These are phyloP conservation scores for Blastomyces percursus DNA, from an alignment of 2,329 filamentous ascomycete genomes.

Conservation along the genomic window DNA sequence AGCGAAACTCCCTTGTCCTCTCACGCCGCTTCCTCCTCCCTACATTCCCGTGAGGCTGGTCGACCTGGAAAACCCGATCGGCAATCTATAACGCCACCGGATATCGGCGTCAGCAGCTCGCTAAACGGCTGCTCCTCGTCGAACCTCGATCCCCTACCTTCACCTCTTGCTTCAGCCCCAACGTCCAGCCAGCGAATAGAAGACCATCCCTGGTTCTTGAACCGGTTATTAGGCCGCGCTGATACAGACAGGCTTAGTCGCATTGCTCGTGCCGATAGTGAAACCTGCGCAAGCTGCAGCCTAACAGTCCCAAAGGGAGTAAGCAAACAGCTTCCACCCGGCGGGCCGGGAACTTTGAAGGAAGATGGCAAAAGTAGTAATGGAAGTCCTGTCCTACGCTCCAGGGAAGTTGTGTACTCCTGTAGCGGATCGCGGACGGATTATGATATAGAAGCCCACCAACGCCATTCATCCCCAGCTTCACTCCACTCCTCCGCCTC, in stretches of 20 bases:
- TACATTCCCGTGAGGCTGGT: slow-evolving; percentile 4
- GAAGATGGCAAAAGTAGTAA: slow-evolving; percentile 41
- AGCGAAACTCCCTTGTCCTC: slow-evolving; percentile 31
- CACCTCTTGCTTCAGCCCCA: slow-evolving; percentile 13
- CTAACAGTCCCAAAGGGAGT: slow-evolving; percentile 45
- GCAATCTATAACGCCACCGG: slow-evolving; percentile 8
- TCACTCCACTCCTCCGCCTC: slow-evolving; percentile 33
- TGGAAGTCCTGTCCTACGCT: slow-evolving; percentile 46
- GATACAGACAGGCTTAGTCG: slow-evolving; percentile 38
- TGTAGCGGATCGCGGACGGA: slow-evolving; percentile 34
- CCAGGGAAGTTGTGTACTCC: slow-evolving; percentile 43
- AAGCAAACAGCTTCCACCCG: slow-evolving; percentile 43
- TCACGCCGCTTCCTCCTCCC: slow-evolving; percentile 20
- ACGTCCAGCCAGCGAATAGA: slow-evolving; percentile 28
- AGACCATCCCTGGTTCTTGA: slow-evolving; percentile 43
- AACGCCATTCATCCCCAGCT: slow-evolving; percentile 29
- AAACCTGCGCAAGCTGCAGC: slow-evolving; percentile 48
- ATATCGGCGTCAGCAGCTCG: slow-evolving; percentile 8
- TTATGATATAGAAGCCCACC: slow-evolving; percentile 29
- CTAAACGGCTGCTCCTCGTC: slow-evolving; percentile 10
- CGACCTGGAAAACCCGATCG: slow-evolving; percentile 16
- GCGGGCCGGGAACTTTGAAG: slow-evolving; percentile 41
- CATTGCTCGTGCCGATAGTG: slow-evolving; percentile 36
- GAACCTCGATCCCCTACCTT: slow-evolving; percentile 15
- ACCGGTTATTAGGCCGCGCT: slow-evolving; percentile 25